Percentiles rank a stretch among this genome's conserved stretches.
Conservation (phyloP, 148 eudicot species). For the Polygonum maritimum region DNA sequence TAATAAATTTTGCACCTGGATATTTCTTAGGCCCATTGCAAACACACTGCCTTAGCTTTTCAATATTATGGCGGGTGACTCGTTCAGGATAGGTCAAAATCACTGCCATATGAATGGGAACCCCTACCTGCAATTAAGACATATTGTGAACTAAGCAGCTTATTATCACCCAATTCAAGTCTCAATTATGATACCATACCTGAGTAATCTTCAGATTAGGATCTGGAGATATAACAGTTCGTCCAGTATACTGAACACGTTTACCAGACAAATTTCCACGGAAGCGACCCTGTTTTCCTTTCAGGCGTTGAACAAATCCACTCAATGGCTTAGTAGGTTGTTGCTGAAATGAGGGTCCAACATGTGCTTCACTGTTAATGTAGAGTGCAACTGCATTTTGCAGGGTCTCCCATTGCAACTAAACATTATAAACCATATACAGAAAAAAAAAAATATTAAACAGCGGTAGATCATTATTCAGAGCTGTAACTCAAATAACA, state of each 20-base stretch:
- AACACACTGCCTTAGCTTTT: conserved; percentile 86
- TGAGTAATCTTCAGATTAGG: conserved; percentile 95
- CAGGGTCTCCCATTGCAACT: conserved; percentile 69
- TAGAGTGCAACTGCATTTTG: conserved; percentile 83
- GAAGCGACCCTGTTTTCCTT: conserved; percentile 96
- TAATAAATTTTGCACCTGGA: conserved; percentile 81
- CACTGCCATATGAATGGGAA: conserved; percentile 78
- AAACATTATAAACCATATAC: conserved; percentile 5
- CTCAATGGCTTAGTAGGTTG: conserved; percentile 32
- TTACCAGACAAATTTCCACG: conserved; percentile 92
- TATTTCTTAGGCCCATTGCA: conserved; percentile 84
- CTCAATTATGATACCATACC: conserved; percentile 29
- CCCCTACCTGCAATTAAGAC: conserved; percentile 59
- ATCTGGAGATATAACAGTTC: conserved; percentile 98
- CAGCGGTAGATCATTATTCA: not conserved
- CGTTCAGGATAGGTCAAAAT: conserved; percentile 85
- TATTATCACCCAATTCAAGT: not conserved
- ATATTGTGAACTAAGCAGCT: not conserved
- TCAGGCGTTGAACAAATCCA: conserved; percentile 93
- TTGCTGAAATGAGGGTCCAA: conserved; percentile 7
- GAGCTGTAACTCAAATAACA: not conserved
- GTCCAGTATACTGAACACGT: conserved; percentile 96
- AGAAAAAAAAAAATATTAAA: not conserved
- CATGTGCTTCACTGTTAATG: conserved; percentile 85
- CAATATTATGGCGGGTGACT: conserved; percentile 79